phyloP scores from a whole-genome alignment of 179 eudicot species.

The Beta macrorhiza region DNA sequence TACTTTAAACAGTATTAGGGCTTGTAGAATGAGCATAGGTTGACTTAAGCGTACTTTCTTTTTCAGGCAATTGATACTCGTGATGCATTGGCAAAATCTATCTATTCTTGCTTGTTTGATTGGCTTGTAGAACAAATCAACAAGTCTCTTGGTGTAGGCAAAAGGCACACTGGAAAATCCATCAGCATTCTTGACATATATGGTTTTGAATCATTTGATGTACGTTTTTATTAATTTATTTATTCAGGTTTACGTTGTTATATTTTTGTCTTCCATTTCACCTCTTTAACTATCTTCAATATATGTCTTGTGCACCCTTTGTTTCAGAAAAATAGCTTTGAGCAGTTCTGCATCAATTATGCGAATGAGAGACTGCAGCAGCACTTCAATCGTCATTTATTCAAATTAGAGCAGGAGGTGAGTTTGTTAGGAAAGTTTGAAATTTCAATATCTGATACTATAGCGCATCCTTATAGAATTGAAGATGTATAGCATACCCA shows the following conservation, averaged over 20 bases:
- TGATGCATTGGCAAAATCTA: conserved; percentile 93
- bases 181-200: conserved; percentile 98
- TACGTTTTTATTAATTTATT: conserved; percentile 31
- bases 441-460: neutral
- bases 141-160: conserved; percentile 83
- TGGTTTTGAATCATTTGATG: conserved; percentile 97
- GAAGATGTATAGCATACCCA: neutral
- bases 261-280: conserved; percentile 6
- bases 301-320: conserved; percentile 6
- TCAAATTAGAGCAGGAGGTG: conserved; percentile 97
- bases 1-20: neutral
- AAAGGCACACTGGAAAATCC: conserved; percentile 86
- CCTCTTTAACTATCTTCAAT: conserved; percentile 1
- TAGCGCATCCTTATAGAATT: neutral
- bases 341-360: conserved; percentile 98
- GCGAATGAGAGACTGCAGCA: conserved; percentile 98
- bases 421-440: conserved; percentile 18
- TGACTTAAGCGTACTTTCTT: conserved; percentile 19
- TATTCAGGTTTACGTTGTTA: conserved; percentile 12
- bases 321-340: conserved; percentile 88
- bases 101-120: conserved; percentile 92
- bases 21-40: conserved; percentile 10
- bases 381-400: conserved; percentile 92
- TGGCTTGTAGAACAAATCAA: conserved; percentile 97
- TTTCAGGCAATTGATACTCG: conserved; percentile 87